phyloP scores from a whole-genome alignment of 2,329 filamentous ascomycete genomes.

The Orbilia brochopaga region DNA sequence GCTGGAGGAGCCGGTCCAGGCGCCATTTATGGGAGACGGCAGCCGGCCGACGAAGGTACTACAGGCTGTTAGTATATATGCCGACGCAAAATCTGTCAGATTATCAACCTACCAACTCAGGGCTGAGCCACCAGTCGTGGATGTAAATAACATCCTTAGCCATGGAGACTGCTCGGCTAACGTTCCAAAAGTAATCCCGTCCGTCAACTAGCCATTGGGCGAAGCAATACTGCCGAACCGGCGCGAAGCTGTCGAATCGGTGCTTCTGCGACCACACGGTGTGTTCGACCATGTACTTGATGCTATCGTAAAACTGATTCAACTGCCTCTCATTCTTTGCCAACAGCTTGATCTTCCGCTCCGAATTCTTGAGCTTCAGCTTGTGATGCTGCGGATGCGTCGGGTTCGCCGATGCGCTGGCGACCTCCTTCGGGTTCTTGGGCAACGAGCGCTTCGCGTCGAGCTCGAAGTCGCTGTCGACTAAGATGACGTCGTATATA shows the following conservation, averaged over 20 bases:
- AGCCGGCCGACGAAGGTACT: constrained; percentile 87
- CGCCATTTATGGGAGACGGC: constrained; percentile 98
- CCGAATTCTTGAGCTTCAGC: constrained; percentile 85
- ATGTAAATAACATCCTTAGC: constrained; percentile 98
- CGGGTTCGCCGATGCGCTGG: constrained; percentile 65
- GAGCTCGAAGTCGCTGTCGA: constrained; percentile 84
- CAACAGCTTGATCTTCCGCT: constrained; percentile 87
- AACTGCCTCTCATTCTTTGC: constrained; percentile 89
- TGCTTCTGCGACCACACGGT: constrained; percentile 84
- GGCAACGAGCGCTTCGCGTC: constrained; percentile 70
- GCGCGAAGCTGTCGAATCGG: constrained; percentile 91
- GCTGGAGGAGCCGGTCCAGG: constrained; percentile 87
- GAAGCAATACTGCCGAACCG: constrained; percentile 82
- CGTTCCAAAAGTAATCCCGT: constrained; percentile 99
- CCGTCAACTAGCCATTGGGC: constrained; percentile 97
- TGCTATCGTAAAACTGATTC: constrained; percentile 91
- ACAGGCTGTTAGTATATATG: constrained; percentile 31
- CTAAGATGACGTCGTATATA: constrained; percentile 97
- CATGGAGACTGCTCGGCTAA: constrained; percentile 94
- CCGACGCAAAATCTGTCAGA: constrained; percentile 1
- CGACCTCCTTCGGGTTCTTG: constrained; percentile 66
- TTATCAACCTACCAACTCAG: constrained; percentile 67
- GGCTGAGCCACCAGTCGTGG: constrained; percentile 98
- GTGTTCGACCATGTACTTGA: constrained; percentile 79
- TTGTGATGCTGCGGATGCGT: constrained; percentile 76